phyloP scores from a whole-genome alignment of 805 yeast genomes.

The Cyberlindnera maritima region DNA sequence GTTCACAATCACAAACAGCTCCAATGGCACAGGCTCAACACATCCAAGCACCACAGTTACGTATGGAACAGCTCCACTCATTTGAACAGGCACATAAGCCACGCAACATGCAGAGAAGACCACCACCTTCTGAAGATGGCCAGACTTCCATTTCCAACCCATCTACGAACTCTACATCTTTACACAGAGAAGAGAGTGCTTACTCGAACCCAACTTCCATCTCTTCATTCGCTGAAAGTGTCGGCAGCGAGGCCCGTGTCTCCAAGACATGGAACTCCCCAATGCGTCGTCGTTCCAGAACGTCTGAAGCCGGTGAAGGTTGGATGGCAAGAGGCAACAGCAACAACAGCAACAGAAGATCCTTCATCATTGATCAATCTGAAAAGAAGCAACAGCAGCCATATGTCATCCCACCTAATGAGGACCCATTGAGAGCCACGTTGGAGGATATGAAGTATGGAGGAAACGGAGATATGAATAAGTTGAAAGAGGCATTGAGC shows the following conservation, averaged over 20 bases:
- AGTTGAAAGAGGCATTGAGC: conserved; percentile 33
- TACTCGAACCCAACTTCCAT: conserved; percentile 30
- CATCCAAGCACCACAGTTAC: conserved; percentile 6
- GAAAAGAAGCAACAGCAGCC: conserved; percentile 3
- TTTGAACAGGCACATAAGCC: conserved; percentile 12
- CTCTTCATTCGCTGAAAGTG: conserved; percentile 27
- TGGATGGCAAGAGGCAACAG: conserved; percentile 19
- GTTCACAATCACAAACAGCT: not conserved
- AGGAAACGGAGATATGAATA: conserved; percentile 41
- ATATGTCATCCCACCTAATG: conserved; percentile 19
- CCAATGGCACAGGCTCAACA: conserved; percentile 1
- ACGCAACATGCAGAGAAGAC: conserved; percentile 22
- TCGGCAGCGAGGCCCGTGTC: conserved; percentile 21
- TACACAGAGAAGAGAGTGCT: conserved; percentile 24
- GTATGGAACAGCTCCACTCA: conserved; percentile 10
- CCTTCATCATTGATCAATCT: conserved; percentile 22
- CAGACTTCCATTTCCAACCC: conserved; percentile 29
- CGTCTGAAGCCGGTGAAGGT: conserved; percentile 16
- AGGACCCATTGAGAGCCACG: conserved; percentile 55
- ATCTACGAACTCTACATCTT: conserved; percentile 20
- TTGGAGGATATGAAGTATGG: conserved; percentile 42
- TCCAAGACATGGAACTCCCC: conserved; percentile 32
- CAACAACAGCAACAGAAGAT: conserved; percentile 18
- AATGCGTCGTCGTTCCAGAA: conserved; percentile 28
- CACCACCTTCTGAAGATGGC: conserved; percentile 32